A percentile compares a stretch with the other conserved stretches of the same genome.
phyloP scores from a whole-genome alignment of 768 basidiomycete genomes.

The Floccularia luteovirens region DNA sequence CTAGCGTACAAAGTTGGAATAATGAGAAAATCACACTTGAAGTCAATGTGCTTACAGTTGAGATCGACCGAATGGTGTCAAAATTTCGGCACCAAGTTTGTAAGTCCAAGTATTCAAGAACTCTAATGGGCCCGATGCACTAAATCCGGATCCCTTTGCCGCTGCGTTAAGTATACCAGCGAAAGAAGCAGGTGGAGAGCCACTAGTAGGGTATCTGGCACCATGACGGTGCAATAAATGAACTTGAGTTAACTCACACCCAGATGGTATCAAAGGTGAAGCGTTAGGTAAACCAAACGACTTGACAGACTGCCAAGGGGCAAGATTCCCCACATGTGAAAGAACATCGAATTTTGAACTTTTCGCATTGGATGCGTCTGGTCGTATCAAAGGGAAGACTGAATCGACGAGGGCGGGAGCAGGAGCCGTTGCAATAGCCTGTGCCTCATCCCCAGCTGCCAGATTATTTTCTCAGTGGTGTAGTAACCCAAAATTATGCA shows the following conservation, averaged over 20 bases:
- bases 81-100: slow-evolving; percentile 67
- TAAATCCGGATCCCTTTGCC: slow-evolving; percentile 33
- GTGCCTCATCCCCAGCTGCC: slow-evolving; percentile 35
- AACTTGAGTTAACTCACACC: slow-evolving; percentile 38
- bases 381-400: slow-evolving; percentile 34
- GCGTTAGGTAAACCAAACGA: slow-evolving; percentile 42
- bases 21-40: neutral
- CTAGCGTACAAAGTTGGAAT: slow-evolving; percentile 13
- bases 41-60: slow-evolving; percentile 42
- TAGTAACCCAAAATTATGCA: too few species aligned
- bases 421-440: slow-evolving; percentile 33
- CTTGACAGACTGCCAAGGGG: slow-evolving; percentile 42
- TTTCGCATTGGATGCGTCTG: slow-evolving; percentile 22
- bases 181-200: slow-evolving; percentile 35
- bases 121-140: slow-evolving; percentile 41
- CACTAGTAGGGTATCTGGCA: slow-evolving; percentile 49
- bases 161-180: slow-evolving; percentile 37
- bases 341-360: slow-evolving; percentile 34
- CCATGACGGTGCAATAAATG: slow-evolving; percentile 68
- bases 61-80: slow-evolving; percentile 72
- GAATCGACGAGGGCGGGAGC: slow-evolving; percentile 24
- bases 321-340: slow-evolving; percentile 38
- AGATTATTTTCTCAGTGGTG: too few species aligned
- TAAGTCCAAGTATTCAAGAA: slow-evolving; percentile 76
- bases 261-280: slow-evolving; percentile 35